These are phyloP conservation scores for Flammula alnicola DNA, from an alignment of 1,284 basidiomycete species.

Conservation along the genomic window DNA sequence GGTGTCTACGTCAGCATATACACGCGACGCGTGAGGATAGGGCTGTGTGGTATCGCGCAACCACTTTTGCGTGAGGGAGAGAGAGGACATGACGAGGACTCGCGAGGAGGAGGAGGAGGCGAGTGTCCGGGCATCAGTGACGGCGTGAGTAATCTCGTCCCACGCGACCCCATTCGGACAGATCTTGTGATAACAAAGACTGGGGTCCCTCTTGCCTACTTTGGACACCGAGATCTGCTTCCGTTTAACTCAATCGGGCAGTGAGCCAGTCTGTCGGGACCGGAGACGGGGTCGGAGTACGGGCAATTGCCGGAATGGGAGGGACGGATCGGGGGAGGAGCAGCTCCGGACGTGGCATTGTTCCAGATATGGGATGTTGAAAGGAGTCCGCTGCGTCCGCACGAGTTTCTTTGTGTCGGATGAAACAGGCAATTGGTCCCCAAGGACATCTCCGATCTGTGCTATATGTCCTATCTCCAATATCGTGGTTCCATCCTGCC, in stretches of 20 bases:
- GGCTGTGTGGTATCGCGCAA: slow-evolving; percentile 69
- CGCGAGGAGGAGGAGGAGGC: too few relatives aligned
- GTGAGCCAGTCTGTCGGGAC: slow-evolving; percentile 17
- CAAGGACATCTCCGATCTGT: slow-evolving; percentile 29
- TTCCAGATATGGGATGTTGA: slow-evolving; percentile 31
- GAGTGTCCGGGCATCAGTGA: slow-evolving; percentile 8
- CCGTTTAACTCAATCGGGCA: slow-evolving; percentile 24
- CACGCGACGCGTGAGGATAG: slow-evolving; percentile 64
- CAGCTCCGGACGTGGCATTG: slow-evolving; percentile 22
- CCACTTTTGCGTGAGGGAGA: slow-evolving; percentile 62
- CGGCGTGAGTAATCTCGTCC: slow-evolving; percentile 15
- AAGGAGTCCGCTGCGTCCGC: slow-evolving; percentile 25
- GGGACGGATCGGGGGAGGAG: slow-evolving; percentile 13
- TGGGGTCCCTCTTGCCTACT: slow-evolving; percentile 37
- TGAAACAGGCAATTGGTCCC: slow-evolving; percentile 25
- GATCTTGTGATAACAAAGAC: slow-evolving; percentile 24
- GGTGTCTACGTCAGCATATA: slow-evolving; percentile 67
- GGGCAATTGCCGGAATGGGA: too few relatives aligned
- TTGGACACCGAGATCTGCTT: slow-evolving; percentile 34
- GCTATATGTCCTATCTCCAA: slow-evolving; percentile 34
- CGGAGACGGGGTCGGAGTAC: too few relatives aligned
- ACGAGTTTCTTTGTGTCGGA: slow-evolving; percentile 16
- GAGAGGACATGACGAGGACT: slow-evolving; percentile 18
- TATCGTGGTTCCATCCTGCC: slow-evolving; percentile 35
- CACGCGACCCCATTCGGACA: slow-evolving; percentile 28